Evolutionary conservation across 768 basidiomycete genomes (phyloP), one percentile per base, ranked within the genome.

Genomic region (Phanerodontia chrysosporium): DNA sequence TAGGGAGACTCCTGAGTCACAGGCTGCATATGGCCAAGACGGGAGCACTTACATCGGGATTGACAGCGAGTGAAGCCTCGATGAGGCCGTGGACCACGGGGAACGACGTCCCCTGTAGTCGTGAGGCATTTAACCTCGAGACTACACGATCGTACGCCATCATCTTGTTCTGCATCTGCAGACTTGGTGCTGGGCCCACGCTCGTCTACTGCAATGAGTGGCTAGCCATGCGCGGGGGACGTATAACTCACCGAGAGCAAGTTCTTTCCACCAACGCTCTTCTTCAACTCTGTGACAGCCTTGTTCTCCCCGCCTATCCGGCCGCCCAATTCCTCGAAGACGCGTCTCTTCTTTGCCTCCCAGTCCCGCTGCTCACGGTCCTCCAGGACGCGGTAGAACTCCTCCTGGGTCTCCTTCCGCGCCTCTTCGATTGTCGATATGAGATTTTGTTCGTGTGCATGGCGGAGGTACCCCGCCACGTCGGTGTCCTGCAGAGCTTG

Each of bases 401-500:
- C 85, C 60, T 87, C 82, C 67, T 93, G 89, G 0, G 94, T 95
- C 65, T 91, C 86, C 62, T 86, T 84, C 44, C 94, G 77, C 1
- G 88, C 89, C 69, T 96, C 92, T 67, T 96, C 94, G 57, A 98
- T 95, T 1, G 95, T 92, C 1, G 91, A 91, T 58, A 96, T 93
- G 57, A 98, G 85, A 62, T 91, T 92, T 70, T 95, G 94, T 69
- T 98, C 95, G 67, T 96, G 92, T 0, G 92, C 90, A 72, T 94
- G 90, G n/a, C 92, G 89, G 24, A 96, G 84, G 69, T 91, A 95
- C n/a, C 92, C 92, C 32, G 90, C 85, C 53, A 96, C 90, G 69
- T 97, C 95, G 0, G 90, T 95, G 75, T 97, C 95, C 67, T 90
- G 88, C n/a, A 96, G 80, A 4, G 92, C 90, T 67, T 93, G 91